Percentiles rank a stretch among this genome's conserved stretches.
phyloP scores from a whole-genome alignment of 495 filamentous ascomycete genomes.

The Xylaria cubensis region DNA sequence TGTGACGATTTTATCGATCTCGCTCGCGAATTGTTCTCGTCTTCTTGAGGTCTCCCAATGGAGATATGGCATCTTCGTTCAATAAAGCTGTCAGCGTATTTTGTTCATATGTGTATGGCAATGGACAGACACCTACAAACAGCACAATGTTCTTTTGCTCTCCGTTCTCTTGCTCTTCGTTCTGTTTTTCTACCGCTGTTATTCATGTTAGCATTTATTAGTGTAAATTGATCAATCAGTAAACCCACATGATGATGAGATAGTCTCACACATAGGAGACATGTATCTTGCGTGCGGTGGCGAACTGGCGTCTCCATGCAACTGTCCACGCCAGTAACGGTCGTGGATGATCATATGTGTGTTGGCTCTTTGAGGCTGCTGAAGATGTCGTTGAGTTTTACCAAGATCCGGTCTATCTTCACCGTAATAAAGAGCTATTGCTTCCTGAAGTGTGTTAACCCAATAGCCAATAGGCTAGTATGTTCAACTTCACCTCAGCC shows the following conservation, averaged over 20 bases:
- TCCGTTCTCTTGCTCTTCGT: constrained; percentile 35
- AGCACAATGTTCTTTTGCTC: constrained; percentile 52
- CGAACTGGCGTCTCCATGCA: constrained; percentile 34
- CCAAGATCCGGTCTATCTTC: constrained; percentile 26
- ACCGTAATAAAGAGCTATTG: constrained; percentile 31
- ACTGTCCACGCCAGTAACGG: constrained; percentile 32
- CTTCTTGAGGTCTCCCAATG: constrained; percentile 66
- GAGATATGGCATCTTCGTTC: constrained; percentile 66
- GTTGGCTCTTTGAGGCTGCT: constrained; percentile 13
- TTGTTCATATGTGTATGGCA: background rate
- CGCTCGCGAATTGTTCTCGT: constrained; percentile 37
- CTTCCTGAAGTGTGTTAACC: constrained; percentile 22
- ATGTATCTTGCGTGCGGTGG: constrained; percentile 48
- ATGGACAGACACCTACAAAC: constrained; percentile 38
- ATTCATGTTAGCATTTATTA: background rate
- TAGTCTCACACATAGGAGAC: constrained; percentile 41
- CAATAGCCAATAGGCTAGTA: background rate
- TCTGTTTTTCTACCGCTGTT: constrained; percentile 16
- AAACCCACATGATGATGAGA: constrained; percentile 39
- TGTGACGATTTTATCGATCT: constrained; percentile 41
- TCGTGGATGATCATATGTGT: constrained; percentile 33
- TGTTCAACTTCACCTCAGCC: constrained; percentile 30
- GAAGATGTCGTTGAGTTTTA: constrained; percentile 17
- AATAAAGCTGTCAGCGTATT: background rate
- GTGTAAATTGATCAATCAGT: background rate